Evolutionary conservation across 2,329 filamentous ascomycete genomes (phyloP).

Genomic region (Diaporthe amygdali): DNA sequence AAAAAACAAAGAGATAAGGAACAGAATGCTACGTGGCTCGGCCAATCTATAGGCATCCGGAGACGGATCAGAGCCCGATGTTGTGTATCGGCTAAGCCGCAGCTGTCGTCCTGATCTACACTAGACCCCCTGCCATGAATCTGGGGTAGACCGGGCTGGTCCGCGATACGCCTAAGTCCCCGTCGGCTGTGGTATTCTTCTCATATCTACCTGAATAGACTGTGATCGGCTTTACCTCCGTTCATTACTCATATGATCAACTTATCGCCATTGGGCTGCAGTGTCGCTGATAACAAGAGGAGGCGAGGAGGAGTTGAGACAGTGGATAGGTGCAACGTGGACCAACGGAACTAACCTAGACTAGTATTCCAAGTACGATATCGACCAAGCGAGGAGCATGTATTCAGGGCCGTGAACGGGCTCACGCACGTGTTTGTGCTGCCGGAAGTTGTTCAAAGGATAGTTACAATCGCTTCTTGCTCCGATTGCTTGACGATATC

Average conservation of each 20-base stretch:
- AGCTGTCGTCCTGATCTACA: neutral
- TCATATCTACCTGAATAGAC: neutral
- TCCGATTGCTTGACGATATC: constrained; percentile 9
- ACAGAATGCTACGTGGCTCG: neutral
- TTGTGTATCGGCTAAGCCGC: constrained; percentile 1
- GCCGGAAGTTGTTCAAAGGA: constrained; percentile 1
- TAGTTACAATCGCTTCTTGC: neutral
- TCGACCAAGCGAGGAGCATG: neutral
- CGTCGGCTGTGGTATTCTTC: neutral
- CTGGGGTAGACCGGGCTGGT: neutral
- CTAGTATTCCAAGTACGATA: neutral
- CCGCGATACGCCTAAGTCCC: neutral
- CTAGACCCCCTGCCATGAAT: neutral
- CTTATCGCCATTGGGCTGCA: neutral
- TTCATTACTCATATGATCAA: neutral
- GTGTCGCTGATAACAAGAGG: neutral
- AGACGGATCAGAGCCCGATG: neutral
- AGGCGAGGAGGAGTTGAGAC: neutral
- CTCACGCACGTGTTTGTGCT: neutral
- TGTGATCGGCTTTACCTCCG: neutral
- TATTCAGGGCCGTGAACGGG: neutral
- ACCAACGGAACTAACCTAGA: neutral
- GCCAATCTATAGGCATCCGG: neutral
- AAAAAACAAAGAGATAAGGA: neutral
- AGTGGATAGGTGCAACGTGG: neutral